Evolutionary conservation across 192 early-diverging fungal species (phyloP).

Genomic region (Umbelopsis vinacea): DNA sequence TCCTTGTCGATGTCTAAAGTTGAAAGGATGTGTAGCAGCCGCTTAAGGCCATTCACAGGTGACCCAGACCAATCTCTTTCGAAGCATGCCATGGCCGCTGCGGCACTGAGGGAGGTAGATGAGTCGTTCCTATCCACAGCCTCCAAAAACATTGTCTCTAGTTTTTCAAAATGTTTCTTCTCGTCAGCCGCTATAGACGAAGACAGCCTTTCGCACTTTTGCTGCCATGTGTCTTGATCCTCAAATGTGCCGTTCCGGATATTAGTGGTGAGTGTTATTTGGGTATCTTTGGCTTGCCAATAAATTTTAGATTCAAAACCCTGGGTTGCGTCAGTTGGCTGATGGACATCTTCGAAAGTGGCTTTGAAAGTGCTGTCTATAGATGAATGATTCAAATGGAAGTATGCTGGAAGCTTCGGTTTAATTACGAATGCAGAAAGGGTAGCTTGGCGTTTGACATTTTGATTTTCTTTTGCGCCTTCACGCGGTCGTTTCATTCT

Average conservation of each 20-base stretch:
- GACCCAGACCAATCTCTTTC: conserved; percentile 21
- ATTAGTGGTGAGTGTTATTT: background rate
- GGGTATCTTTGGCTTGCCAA: background rate
- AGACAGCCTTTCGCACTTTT: background rate
- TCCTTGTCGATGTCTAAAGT: background rate
- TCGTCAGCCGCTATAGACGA: background rate
- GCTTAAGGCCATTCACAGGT: background rate
- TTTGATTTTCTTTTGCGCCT: background rate
- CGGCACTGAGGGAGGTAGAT: background rate
- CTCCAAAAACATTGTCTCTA: background rate
- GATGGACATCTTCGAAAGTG: background rate
- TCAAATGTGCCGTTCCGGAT: conserved; percentile 5
- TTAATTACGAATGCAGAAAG: background rate
- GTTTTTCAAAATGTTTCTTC: conserved; percentile 2
- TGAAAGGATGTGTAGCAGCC: background rate
- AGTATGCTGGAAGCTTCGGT: background rate
- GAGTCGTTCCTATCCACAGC: background rate
- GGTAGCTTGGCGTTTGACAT: conserved; percentile 5
- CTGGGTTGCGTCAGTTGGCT: background rate
- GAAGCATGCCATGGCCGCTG: conserved; percentile 8
- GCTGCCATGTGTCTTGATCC: conserved; percentile 12
- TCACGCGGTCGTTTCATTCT: conserved; percentile 12
- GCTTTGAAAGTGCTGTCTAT: background rate
- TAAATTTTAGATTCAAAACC: background rate
- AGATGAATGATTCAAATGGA: background rate